phyloP scores from a whole-genome alignment of 345 rosid genomes.

The Pugionium cornutum region DNA sequence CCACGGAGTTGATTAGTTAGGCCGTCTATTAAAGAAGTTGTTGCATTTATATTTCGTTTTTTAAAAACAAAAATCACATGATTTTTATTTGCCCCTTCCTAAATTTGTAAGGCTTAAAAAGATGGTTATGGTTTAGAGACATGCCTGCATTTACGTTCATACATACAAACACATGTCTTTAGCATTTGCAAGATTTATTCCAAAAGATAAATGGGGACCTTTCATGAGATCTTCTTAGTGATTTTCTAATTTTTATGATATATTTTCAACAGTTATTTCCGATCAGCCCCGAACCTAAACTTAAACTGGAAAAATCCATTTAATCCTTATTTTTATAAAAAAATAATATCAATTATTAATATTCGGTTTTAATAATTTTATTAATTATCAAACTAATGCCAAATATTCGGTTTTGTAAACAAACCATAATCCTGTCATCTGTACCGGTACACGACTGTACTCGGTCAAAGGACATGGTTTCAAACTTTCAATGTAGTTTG shows the following conservation, averaged over 20 bases:
- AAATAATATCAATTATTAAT: too few species aligned
- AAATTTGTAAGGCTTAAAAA: constrained; percentile 25
- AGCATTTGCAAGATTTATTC: constrained; percentile 36
- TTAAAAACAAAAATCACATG: constrained; percentile 26
- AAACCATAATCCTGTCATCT: neutral
- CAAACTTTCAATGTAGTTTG: neutral
- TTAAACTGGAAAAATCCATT: too few species aligned
- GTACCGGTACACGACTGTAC: constrained; percentile 4
- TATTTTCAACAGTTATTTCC: too few species aligned
- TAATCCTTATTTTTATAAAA: too few species aligned
- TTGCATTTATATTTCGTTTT: constrained; percentile 13
- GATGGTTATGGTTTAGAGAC: constrained; percentile 12
- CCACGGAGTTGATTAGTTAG: too few species aligned
- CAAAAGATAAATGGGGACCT: constrained; percentile 39
- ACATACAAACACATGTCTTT: neutral
- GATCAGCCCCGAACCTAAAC: too few species aligned
- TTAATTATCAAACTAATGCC: constrained; percentile 6
- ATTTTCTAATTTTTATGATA: neutral
- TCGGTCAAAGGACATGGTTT: constrained; percentile 5
- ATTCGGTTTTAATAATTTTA: too few species aligned
- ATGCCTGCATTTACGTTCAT: constrained; percentile 11
- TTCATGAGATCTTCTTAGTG: constrained; percentile 37
- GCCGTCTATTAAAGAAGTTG: too few species aligned
- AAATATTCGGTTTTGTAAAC: constrained; percentile 1
- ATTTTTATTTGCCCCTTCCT: constrained; percentile 29